phyloP scores from a whole-genome alignment of 306 rosid genomes.

The Mucuna pruriens region DNA sequence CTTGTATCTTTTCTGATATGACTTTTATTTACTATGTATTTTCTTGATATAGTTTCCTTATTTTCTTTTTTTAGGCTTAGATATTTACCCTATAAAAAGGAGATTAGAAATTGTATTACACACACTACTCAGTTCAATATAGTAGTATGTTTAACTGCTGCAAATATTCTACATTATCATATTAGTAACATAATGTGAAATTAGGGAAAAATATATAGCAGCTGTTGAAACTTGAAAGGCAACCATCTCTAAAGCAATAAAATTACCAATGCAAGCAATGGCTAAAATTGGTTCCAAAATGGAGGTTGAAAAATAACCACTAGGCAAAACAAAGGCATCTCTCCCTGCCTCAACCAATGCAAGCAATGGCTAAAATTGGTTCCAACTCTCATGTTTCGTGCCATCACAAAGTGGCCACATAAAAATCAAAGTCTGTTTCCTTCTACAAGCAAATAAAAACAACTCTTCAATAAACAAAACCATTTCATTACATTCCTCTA shows the following conservation, averaged over 20 bases:
- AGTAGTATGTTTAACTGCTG: too few species aligned
- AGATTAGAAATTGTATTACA: too few species aligned
- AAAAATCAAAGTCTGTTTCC: not conserved
- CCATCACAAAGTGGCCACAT: not conserved
- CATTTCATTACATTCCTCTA: not conserved
- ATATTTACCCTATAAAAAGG: too few species aligned
- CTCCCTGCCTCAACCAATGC: not conserved
- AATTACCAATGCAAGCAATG: not conserved
- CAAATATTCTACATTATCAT: conserved; percentile 13
- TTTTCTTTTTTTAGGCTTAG: too few species aligned
- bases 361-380: too few species aligned
- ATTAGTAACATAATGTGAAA: not conserved
- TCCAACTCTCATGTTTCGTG: not conserved
- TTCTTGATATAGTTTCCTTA: too few species aligned
- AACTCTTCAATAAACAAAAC: not conserved
- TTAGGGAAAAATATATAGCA: not conserved
- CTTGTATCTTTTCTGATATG: too few species aligned
- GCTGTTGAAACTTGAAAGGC: not conserved
- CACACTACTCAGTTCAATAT: too few species aligned
- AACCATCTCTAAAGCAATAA: not conserved
- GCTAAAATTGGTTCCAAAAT: conserved; percentile 11
- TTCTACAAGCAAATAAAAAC: not conserved
- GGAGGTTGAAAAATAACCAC: not conserved
- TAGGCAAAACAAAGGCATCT: not conserved
- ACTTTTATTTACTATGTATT: too few species aligned